These are phyloP conservation scores for Epicoccum sorghinum DNA, from an alignment of 2,329 filamentous ascomycete genomes.

Conservation along the genomic window DNA sequence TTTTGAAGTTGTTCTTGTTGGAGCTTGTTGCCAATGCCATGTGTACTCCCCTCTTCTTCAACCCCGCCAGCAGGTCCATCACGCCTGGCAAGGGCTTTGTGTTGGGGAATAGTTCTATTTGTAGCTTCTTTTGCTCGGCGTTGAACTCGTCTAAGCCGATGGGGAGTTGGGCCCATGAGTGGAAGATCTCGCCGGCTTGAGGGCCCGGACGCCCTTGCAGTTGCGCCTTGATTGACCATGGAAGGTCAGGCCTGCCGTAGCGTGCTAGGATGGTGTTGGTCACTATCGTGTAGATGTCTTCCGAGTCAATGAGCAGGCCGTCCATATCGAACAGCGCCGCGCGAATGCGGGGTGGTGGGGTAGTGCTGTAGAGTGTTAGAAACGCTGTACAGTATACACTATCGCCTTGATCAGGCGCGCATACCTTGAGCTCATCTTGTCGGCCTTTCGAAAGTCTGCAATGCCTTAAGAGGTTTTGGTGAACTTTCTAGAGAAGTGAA, in stretches of 20 bases:
- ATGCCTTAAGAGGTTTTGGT: neutral
- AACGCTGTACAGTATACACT: neutral
- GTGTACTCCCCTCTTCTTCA: constrained; percentile 68
- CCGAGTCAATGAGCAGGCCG: constrained; percentile 90
- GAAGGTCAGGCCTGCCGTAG: constrained; percentile 74
- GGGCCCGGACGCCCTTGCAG: constrained; percentile 70
- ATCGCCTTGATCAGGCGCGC: neutral
- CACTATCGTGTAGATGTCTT: constrained; percentile 85
- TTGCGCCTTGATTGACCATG: constrained; percentile 93
- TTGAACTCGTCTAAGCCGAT: constrained; percentile 73
- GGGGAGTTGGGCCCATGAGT: constrained; percentile 85
- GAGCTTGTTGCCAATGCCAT: constrained; percentile 88
- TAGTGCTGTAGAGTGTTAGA: constrained; percentile 13
- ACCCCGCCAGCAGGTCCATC: constrained; percentile 65
- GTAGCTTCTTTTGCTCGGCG: constrained; percentile 65
- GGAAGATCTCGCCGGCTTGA: constrained; percentile 67
- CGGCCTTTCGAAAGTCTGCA: neutral
- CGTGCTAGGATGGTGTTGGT: constrained; percentile 81
- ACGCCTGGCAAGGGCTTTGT: constrained; percentile 83
- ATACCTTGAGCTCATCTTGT: constrained; percentile 27
- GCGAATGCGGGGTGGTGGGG: constrained; percentile 71
- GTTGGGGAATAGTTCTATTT: constrained; percentile 73
- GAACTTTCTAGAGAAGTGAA: constrained; percentile 15
- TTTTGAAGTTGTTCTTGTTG: constrained; percentile 70
- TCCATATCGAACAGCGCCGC: constrained; percentile 99